Base-by-base conservation (phyloP, 768 basidiomycete species). In the Phylloporus sp. region DNA sequence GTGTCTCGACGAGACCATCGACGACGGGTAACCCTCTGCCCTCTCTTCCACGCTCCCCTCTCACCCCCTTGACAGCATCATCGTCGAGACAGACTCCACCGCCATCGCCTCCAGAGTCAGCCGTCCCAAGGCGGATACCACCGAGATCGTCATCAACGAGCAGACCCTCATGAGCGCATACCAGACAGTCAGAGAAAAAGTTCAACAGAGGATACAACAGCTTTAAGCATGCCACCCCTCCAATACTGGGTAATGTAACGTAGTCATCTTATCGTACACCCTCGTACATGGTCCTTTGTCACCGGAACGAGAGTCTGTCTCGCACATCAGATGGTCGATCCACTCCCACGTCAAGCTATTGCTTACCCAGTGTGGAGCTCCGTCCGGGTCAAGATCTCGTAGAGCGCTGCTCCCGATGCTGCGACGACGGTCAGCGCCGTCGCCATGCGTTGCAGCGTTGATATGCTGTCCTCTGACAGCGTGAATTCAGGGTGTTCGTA, bases 71-170 rank as follows among this genome's bases (percentile, higher is more conserved):
- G 15, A 24, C 63, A 97, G 95, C 15, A 89, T 98, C 62, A 94
- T 98, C 54, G 84, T 98, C 17, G 95, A 98, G 69, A 98, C 95
- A 0, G 96, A 99, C 64, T 76, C 94, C 3, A 80, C 90, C 1
- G 87, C 94, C n/a, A 96, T 98, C 62, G 92, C 93, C 0, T 90
- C 92, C 26, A 73, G 96, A 43, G 96, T 98, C 42, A 94, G 89
- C 58, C 72, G 93, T 53, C 90, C 96, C 34, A 84, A 82, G 53
- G 85, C 95, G 14, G 96, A 98, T 66, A 84, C 94, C 42, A 87
- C 86, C 29, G 94, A 98, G 57, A 96, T 99, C 53, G 86, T 94
- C 52, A 95, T 99, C 75, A 97, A 99, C 74, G 96, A 99, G 71
- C 93, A 96, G 71, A 94, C 92, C 9, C 76, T 96, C 49, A 77